Evolutionary conservation across 495 filamentous ascomycete species (phyloP).

Genomic region (Aspergillus campestris): DNA sequence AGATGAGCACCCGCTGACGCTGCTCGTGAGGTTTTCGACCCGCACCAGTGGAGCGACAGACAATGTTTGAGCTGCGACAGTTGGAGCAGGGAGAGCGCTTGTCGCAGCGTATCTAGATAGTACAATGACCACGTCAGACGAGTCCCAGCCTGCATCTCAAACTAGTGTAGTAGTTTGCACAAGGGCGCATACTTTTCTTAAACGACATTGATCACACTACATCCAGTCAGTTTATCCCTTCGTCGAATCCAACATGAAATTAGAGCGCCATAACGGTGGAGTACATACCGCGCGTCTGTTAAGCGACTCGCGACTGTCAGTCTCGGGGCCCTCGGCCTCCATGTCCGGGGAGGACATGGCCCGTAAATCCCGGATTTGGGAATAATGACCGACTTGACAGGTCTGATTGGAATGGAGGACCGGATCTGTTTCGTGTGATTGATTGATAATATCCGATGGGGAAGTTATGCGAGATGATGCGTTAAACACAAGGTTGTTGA

Average conservation of each 20-base stretch:
- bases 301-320: conserved; percentile 17
- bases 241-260: background rate
- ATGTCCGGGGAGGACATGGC: conserved; percentile 6
- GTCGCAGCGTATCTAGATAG: conserved; percentile 35
- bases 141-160: background rate
- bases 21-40: conserved; percentile 51
- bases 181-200: conserved; percentile 36
- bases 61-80: conserved; percentile 34
- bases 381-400: background rate
- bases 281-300: conserved; percentile 27
- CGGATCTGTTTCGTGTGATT: background rate
- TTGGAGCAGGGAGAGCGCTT: conserved; percentile 39
- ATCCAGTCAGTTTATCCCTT: conserved; percentile 1
- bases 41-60: conserved; percentile 50
- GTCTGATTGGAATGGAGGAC: background rate
- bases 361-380: background rate
- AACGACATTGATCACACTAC: conserved; percentile 44
- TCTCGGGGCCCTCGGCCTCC: conserved; percentile 31
- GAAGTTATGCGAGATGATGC: background rate
- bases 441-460: background rate
- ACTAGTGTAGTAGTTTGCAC: background rate
- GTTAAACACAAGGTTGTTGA: background rate
- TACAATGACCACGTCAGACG: background rate
- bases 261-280: conserved; percentile 6
- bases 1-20: conserved; percentile 57